Percentiles rank a stretch among this genome's conserved stretches.
phyloP scores from a whole-genome alignment of 148 eudicot genomes.

The Persicaria tinctoria region DNA sequence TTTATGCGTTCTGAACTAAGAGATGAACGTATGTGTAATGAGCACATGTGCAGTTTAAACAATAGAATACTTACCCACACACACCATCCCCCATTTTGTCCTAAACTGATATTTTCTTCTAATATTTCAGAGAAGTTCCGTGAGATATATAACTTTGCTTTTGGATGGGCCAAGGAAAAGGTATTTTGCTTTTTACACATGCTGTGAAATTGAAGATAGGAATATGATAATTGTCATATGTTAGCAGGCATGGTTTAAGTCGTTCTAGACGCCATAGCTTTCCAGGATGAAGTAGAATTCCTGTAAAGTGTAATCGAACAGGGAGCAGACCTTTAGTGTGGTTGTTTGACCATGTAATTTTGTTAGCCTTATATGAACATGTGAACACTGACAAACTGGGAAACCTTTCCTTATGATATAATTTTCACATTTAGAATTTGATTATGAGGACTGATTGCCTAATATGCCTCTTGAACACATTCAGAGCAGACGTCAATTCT shows the following conservation, averaged over 20 bases:
- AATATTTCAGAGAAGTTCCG: constrained; percentile 69
- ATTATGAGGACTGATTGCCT: no score
- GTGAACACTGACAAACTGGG: not conserved
- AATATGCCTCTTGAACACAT: no score
- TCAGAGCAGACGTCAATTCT: not conserved
- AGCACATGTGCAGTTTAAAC: not conserved
- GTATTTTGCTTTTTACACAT: constrained; percentile 22
- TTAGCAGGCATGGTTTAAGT: not conserved
- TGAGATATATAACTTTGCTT: constrained; percentile 84
- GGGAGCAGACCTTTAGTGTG: not conserved
- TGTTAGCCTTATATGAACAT: not conserved
- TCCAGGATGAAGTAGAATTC: not conserved
- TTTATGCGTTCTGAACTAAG: constrained; percentile 84
- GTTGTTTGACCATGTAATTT: not conserved
- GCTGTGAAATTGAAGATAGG: not conserved
- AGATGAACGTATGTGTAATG: constrained; percentile 63
- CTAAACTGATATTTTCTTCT: constrained; percentile 17
- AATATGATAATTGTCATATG: not conserved
- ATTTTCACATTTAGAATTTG: no score
- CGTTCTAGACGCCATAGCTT: not conserved
- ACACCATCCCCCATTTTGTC: not conserved
- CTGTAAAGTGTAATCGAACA: not conserved
- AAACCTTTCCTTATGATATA: no score
- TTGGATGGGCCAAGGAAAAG: constrained; percentile 99
- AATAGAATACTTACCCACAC: not conserved